Evolutionary conservation across 257 asterid species (phyloP).

Genomic region (Solanum pinnatisectum): DNA sequence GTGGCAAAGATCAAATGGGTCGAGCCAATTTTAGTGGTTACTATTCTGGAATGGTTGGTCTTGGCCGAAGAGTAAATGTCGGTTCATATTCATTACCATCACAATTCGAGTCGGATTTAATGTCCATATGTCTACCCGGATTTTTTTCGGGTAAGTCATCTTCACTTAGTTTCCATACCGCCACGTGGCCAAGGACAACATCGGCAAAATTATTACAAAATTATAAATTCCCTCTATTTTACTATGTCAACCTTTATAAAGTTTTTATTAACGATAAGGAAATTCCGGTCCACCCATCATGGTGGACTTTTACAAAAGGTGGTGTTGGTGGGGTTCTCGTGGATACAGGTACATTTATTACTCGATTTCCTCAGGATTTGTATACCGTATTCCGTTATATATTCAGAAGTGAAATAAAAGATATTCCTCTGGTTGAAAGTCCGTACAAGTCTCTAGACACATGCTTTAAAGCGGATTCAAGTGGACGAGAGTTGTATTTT

Average conservation of each 20-base stretch:
- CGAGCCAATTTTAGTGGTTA: not conserved
- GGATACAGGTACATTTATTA: not conserved
- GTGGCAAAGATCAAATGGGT: not conserved
- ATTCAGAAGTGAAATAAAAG: not conserved
- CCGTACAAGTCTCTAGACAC: not conserved
- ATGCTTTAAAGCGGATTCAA: not conserved
- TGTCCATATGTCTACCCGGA: not conserved
- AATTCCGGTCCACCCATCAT: not conserved
- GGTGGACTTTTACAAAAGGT: not conserved
- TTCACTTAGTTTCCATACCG: not conserved
- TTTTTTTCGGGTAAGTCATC: not conserved
- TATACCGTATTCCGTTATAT: not conserved
- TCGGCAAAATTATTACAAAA: not conserved
- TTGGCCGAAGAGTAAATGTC: not conserved
- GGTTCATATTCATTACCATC: not conserved
- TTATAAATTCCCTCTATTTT: not conserved
- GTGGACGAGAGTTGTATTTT: not conserved
- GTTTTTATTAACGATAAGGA: not conserved
- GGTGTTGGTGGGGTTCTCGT: not conserved
- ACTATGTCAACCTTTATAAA: not conserved
- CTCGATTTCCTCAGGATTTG: not conserved
- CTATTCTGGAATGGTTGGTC: not conserved
- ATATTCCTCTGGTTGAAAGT: not conserved
- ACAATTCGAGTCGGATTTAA: not conserved
- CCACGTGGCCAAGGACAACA: not conserved